A percentile compares a stretch with the other conserved stretches of the same genome.
Conservation (phyloP, 306 rosid species). For the Cicer judaicum region DNA sequence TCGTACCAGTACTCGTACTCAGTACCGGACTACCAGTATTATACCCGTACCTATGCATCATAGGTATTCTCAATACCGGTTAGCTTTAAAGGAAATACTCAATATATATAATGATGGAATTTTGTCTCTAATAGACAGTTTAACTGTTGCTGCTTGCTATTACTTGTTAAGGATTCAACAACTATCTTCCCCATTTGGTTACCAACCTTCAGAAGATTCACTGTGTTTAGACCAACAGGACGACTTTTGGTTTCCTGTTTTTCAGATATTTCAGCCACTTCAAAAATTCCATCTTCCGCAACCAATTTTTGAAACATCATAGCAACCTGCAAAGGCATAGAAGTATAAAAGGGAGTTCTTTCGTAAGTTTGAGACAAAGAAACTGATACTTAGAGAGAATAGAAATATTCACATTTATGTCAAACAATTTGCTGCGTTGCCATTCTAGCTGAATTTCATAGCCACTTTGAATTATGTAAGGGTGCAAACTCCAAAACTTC, state of each 20-base stretch:
- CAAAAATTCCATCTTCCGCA: slow-evolving; percentile 69
- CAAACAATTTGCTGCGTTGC: slow-evolving; percentile 90
- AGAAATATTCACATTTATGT: slow-evolving; percentile 65
- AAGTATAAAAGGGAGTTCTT: slow-evolving; percentile 37
- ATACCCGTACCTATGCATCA: neutral
- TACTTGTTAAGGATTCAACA: slow-evolving; percentile 21
- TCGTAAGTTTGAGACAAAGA: slow-evolving; percentile 17
- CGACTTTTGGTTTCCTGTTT: slow-evolving; percentile 91
- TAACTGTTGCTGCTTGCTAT: slow-evolving; percentile 26
- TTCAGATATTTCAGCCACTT: slow-evolving; percentile 79
- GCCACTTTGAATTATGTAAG: slow-evolving; percentile 75
- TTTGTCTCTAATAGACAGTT: slow-evolving; percentile 27
- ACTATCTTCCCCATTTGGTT: slow-evolving; percentile 38
- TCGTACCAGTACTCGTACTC: no score
- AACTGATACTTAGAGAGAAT: slow-evolving; percentile 33
- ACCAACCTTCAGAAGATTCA: slow-evolving; percentile 92
- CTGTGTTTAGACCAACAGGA: slow-evolving; percentile 94
- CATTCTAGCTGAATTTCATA: slow-evolving; percentile 93
- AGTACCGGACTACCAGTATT: no score
- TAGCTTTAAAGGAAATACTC: slow-evolving; percentile 25
- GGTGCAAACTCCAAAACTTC: slow-evolving; percentile 87
- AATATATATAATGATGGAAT: slow-evolving; percentile 4
- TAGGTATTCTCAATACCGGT: slow-evolving; percentile 10
- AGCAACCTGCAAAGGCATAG: slow-evolving; percentile 64
- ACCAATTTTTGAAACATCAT: slow-evolving; percentile 83